These are phyloP conservation scores for Gossypium sturtianum DNA, from an alignment of 345 rosid genomes.

Conservation along the genomic window DNA sequence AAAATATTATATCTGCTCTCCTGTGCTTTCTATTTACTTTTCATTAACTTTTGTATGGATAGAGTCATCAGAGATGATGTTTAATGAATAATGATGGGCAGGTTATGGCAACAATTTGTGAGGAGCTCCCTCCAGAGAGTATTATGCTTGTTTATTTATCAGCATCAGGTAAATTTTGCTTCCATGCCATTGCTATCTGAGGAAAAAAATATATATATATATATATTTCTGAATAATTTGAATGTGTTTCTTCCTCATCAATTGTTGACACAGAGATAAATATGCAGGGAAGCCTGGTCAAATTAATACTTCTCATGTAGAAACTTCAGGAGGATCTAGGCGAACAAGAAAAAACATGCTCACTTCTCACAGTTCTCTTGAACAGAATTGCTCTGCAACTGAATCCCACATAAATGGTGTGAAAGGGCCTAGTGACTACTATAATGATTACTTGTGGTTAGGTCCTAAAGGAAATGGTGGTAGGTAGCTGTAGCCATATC, in stretches of 20 bases:
- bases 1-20: neutral
- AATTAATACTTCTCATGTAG: conserved; percentile 29
- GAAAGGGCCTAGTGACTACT: conserved; percentile 34
- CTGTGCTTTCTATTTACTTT: neutral
- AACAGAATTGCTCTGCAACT: conserved; percentile 39
- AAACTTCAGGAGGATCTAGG: conserved; percentile 51
- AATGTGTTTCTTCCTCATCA: neutral
- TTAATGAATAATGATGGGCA: conserved; percentile 26
- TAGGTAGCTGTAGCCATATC: conserved; percentile 27
- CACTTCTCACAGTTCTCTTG: conserved; percentile 40
- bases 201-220: neutral
- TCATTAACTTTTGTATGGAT: neutral
- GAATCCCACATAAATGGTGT: conserved; percentile 53
- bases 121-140: conserved; percentile 83
- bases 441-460: conserved; percentile 53
- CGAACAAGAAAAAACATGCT: conserved; percentile 58
- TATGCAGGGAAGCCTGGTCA: conserved; percentile 57
- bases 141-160: conserved; percentile 75
- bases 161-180: conserved; percentile 61
- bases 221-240: conserved; percentile 5
- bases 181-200: conserved; percentile 13
- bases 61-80: neutral
- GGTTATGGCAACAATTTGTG: conserved; percentile 89
- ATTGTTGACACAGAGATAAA: conserved; percentile 12
- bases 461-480: conserved; percentile 77